Evolutionary conservation across 1,284 basidiomycete species (phyloP).

Genomic region (Hemileccinum hortonii): DNA sequence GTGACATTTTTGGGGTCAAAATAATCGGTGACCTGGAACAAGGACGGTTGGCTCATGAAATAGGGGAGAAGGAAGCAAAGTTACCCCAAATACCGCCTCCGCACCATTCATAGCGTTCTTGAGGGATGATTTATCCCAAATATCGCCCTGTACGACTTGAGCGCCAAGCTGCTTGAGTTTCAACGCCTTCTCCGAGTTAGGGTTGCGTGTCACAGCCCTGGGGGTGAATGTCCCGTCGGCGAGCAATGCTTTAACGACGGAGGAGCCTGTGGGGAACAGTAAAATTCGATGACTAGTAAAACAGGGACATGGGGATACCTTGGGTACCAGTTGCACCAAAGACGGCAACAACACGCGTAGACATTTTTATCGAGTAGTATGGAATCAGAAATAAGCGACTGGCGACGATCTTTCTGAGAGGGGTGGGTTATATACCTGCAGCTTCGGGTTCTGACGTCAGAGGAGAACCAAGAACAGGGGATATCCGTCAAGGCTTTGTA

Average conservation of each 20-base stretch:
- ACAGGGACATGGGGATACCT: constrained; percentile 9
- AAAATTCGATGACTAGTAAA: neutral
- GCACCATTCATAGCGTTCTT: constrained; percentile 35
- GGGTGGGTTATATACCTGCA: constrained; percentile 1
- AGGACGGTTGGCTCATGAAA: neutral
- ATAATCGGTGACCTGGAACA: constrained; percentile 24
- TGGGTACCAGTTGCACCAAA: constrained; percentile 28
- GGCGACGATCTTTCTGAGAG: neutral
- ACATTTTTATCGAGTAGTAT: constrained; percentile 8
- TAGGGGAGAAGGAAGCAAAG: neutral
- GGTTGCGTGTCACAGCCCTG: constrained; percentile 34
- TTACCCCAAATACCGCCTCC: constrained; percentile 40
- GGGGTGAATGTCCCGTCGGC: constrained; percentile 34
- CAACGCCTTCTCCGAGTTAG: constrained; percentile 27
- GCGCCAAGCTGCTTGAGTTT: constrained; percentile 30
- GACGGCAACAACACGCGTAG: constrained; percentile 18
- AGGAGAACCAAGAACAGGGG: too few species aligned
- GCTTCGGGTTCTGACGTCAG: too few species aligned
- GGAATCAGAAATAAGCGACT: too few species aligned
- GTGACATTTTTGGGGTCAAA: constrained; percentile 23
- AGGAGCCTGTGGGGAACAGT: constrained; percentile 16
- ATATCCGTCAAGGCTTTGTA: too few species aligned
- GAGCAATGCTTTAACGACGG: constrained; percentile 31
- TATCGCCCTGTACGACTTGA: constrained; percentile 36
- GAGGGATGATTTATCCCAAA: constrained; percentile 31